Percentiles rank a stretch among this genome's conserved stretches.
phyloP scores from a whole-genome alignment of 78 protist genomes.

The Reticulomyxa filosa region DNA sequence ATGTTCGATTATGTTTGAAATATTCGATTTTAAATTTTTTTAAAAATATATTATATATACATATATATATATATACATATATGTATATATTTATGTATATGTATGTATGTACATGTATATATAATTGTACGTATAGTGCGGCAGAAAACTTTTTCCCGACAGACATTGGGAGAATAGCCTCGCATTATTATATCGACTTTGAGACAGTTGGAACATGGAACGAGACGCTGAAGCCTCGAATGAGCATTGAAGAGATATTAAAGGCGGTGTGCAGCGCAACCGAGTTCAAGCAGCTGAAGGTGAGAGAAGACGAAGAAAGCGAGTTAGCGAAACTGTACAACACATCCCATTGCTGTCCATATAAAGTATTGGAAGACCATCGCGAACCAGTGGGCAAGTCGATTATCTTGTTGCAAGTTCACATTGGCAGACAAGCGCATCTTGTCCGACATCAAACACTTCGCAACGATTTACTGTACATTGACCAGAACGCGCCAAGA shows the following conservation, averaged over 20 bases:
- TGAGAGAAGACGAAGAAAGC: slow-evolving; percentile 25
- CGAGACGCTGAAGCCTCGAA: not conserved
- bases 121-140: too few relatives aligned
- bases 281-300: slow-evolving; percentile 58
- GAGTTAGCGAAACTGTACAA: slow-evolving; percentile 60
- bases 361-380: slow-evolving; percentile 63
- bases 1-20: too few relatives aligned
- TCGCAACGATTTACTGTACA: not conserved
- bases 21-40: not conserved
- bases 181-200: slow-evolving; percentile 68
- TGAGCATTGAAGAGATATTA: slow-evolving; percentile 47
- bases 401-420: slow-evolving; percentile 87
- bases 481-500: slow-evolving; percentile 3
- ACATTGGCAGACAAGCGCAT: slow-evolving; percentile 79
- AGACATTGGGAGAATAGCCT: slow-evolving; percentile 53
- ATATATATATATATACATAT: not conserved
- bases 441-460: not conserved
- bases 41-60: not conserved
- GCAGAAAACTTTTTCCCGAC: slow-evolving; percentile 5
- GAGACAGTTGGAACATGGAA: slow-evolving; percentile 45
- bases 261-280: slow-evolving; percentile 26
- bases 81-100: not conserved
- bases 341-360: slow-evolving; percentile 81
- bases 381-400: slow-evolving; percentile 53
- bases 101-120: too few relatives aligned